A percentile compares a stretch with the other conserved stretches of the same genome.
Conservation (phyloP, 2,329 filamentous ascomycete genomes). For the Ceratocystis diversiconidia region DNA sequence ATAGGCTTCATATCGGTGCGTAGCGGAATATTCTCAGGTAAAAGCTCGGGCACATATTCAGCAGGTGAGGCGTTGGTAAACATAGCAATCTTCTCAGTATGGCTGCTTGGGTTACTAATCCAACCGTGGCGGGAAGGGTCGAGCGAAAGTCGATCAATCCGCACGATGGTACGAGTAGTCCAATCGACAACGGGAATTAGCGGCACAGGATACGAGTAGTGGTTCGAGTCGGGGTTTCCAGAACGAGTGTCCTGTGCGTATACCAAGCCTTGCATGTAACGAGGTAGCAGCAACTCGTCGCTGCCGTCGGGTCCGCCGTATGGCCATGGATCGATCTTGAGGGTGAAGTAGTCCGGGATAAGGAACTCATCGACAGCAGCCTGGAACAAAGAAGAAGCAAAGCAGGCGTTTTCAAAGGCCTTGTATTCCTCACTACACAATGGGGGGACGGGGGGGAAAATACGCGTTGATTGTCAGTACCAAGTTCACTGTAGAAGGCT, state of each 20-base stretch:
- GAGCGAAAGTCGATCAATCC: conserved; percentile 42
- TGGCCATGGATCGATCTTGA: conserved; percentile 48
- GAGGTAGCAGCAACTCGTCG: conserved; percentile 23
- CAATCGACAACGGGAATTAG: conserved; percentile 46
- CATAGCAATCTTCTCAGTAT: conserved; percentile 28
- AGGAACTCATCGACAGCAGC: conserved; percentile 34
- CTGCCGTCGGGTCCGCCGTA: conserved; percentile 37
- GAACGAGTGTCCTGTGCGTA: conserved; percentile 32
- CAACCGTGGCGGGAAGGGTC: conserved; percentile 33
- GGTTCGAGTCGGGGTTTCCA: conserved; percentile 41
- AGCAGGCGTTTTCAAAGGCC: conserved; percentile 29
- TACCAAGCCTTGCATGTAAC: conserved; percentile 37
- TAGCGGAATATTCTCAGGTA: conserved; percentile 28
- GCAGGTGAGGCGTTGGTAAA: conserved; percentile 30
- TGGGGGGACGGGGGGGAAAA: not conserved
- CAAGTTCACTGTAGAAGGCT: not conserved
- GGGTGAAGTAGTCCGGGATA: conserved; percentile 29
- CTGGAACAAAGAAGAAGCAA: conserved; percentile 33
- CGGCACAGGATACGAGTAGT: conserved; percentile 48
- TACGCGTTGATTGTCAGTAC: not conserved
- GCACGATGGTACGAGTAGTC: conserved; percentile 38
- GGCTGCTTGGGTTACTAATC: conserved; percentile 11
- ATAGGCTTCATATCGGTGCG: conserved; percentile 51
- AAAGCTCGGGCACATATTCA: conserved; percentile 38
- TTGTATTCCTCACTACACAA: conserved; percentile 27